Percentiles rank a stretch among this genome's conserved stretches.
Evolutionary conservation across 164 flowering plant species (phyloP).

Genomic region (Tinospora cordifolia): DNA sequence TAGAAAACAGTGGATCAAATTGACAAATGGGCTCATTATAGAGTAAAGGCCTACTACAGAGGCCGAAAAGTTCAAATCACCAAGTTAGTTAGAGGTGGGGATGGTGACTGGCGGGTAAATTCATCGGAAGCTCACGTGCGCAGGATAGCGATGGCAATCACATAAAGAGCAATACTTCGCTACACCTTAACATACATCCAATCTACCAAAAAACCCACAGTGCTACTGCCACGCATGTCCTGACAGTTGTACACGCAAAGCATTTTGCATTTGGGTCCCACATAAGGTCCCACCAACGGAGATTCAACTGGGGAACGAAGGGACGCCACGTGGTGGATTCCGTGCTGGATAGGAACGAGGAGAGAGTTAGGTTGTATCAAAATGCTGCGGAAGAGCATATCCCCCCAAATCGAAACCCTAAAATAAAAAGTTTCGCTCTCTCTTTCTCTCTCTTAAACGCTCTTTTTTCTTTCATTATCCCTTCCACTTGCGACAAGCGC

Average conservation of each 20-base stretch:
- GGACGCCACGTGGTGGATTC: not conserved
- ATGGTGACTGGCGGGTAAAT: not conserved
- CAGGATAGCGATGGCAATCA: not conserved
- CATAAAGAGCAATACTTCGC: not conserved
- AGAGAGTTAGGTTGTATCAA: not conserved
- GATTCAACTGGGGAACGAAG: no score
- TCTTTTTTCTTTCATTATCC: not conserved
- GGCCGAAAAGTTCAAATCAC: no score
- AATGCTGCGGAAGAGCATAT: not conserved
- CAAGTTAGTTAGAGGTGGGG: no score
- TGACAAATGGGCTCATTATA: no score
- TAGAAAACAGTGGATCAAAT: no score
- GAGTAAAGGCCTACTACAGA: no score
- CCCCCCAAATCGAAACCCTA: constrained; percentile 9
- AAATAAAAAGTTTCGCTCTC: not conserved
- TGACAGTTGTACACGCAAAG: no score
- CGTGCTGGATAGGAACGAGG: not conserved
- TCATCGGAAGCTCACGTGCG: not conserved
- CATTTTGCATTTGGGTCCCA: not conserved
- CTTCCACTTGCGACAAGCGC: not conserved
- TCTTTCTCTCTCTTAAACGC: not conserved
- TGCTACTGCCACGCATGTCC: no score
- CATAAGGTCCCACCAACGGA: no score
- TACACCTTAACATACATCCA: not conserved
- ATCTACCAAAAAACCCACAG: not conserved